Evolutionary conservation across 2,329 filamentous ascomycete species (phyloP).

Genomic region (Fusarium acutatum): DNA sequence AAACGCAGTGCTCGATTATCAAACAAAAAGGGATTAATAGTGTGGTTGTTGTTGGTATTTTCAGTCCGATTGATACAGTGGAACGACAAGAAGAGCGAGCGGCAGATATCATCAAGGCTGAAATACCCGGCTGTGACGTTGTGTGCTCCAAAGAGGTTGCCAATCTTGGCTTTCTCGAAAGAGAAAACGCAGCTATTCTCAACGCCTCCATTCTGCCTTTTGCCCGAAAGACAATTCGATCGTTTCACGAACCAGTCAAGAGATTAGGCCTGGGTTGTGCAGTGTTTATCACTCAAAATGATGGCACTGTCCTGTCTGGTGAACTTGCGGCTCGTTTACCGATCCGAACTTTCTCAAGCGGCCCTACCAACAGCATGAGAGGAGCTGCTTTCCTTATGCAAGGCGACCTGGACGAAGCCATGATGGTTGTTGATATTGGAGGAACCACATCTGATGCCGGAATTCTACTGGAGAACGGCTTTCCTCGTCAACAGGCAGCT

Average conservation of each 20-base stretch:
- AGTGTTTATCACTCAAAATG: slow-evolving; percentile 70
- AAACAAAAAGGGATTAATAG: slow-evolving; percentile 53
- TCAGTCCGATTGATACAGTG: slow-evolving; percentile 61
- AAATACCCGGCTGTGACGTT: slow-evolving; percentile 54
- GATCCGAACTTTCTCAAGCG: slow-evolving; percentile 69
- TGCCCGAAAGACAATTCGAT: slow-evolving; percentile 63
- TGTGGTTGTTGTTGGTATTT: slow-evolving; percentile 60
- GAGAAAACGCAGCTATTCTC: slow-evolving; percentile 71
- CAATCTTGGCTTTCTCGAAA: slow-evolving; percentile 64
- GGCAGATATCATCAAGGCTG: slow-evolving; percentile 51
- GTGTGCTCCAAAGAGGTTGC: slow-evolving; percentile 62
- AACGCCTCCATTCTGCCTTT: slow-evolving; percentile 70
- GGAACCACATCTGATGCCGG: slow-evolving; percentile 74
- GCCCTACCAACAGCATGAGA: slow-evolving; percentile 70
- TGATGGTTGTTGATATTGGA: slow-evolving; percentile 72
- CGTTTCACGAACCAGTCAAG: slow-evolving; percentile 62
- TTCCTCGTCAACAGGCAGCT: slow-evolving; percentile 69
- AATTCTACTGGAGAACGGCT: slow-evolving; percentile 66
- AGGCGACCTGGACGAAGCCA: slow-evolving; percentile 46
- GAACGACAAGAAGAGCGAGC: slow-evolving; percentile 59
- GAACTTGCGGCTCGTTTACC: slow-evolving; percentile 63
- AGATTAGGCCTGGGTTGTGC: slow-evolving; percentile 60
- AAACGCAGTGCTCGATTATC: slow-evolving; percentile 50
- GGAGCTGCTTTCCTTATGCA: slow-evolving; percentile 68
- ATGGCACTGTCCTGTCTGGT: slow-evolving; percentile 67